Base-by-base conservation (phyloP, 495 filamentous ascomycete species). In the Aspergillus affinis region DNA sequence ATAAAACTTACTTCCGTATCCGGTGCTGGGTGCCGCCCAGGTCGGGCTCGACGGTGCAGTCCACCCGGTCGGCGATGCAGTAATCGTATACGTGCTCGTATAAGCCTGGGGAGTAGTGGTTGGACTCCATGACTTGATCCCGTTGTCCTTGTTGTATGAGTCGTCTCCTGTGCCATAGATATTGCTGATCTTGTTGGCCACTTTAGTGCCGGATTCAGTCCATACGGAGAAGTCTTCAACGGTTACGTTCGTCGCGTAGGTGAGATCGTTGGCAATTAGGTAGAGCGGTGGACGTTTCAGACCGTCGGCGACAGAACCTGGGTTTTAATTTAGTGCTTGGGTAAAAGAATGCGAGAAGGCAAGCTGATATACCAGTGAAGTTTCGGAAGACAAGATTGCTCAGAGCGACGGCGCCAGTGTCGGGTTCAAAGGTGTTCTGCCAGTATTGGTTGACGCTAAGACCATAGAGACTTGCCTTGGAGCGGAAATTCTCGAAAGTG, bases 371-470 rank as follows among this genome's bases (percentile, higher is more conserved):
- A 41, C 36, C 36, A 5, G 36, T 41, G 36, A 71, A 82, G 61
- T 81, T 79, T 17, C 53, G 62, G 63, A 84, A 79, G 0, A 66
- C 72, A 6, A 81, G 56, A 57, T 76, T 72, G 26, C 61, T 74
- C 45, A 83, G 64, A 49, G 77, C 55, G 2, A 84, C 80, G 5
- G 80, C 75, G 9, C 67, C 65, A 9, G 73, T 76, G 55, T 77
- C 70, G 15, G 75, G 76, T 1, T 54, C 55, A 18, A 54, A 69
- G 9, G 61, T 69, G 21, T 58, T 63, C 50, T 78, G 66, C 81
- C 81, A 84, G 65, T 82, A 82, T 57, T 82, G 80, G 51, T 84
- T 78, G 54, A 83, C 75, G 63, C 83, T 69, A 12, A 80, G 69
- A 1, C 67, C 70, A 54, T 79, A 78, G 3, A 75, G 69, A 52